A percentile compares a stretch with the other conserved stretches of the same genome.
These are phyloP conservation scores for Zygnema cylindricum DNA, from an alignment of 139 green algal genomes.

Conservation along the genomic window DNA sequence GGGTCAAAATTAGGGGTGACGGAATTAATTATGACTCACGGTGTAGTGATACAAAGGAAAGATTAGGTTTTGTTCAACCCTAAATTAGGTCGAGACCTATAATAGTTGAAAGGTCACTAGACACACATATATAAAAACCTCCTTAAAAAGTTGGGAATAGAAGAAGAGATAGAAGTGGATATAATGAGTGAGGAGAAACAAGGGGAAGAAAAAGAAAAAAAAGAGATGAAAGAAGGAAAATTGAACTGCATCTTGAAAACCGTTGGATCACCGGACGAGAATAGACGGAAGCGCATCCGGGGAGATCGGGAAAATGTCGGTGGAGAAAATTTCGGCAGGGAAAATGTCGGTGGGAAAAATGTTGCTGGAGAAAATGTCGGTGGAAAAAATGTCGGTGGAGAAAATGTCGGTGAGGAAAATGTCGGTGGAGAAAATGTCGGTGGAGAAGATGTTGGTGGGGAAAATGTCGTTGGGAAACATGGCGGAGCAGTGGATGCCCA, in stretches of 20 bases:
- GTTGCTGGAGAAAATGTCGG: background rate
- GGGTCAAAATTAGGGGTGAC: too few relatives aligned
- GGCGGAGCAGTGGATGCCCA: background rate
- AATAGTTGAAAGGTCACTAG: too few relatives aligned
- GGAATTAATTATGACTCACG: too few relatives aligned
- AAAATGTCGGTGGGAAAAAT: background rate
- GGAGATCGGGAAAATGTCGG: background rate
- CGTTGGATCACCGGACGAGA: too few relatives aligned
- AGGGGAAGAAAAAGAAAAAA: constrained; percentile 10
- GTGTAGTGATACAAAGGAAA: too few relatives aligned
- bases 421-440: background rate
- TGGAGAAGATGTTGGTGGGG: background rate
- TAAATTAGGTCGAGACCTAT: too few relatives aligned
- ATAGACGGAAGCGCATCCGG: background rate
- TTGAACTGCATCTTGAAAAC: background rate
- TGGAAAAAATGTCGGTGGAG: background rate
- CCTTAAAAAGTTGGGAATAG: background rate
- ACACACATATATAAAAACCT: too few relatives aligned
- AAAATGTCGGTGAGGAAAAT: background rate
- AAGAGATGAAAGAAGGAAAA: background rate
- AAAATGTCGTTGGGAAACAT: background rate
- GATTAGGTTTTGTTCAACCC: too few relatives aligned
- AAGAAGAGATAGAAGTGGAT: background rate
- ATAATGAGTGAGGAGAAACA: background rate
- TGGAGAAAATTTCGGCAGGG: background rate